Percentiles rank a stretch among this genome's conserved stretches.
phyloP scores from a whole-genome alignment of 2,329 filamentous ascomycete species.

The Trichophyton equinum region DNA sequence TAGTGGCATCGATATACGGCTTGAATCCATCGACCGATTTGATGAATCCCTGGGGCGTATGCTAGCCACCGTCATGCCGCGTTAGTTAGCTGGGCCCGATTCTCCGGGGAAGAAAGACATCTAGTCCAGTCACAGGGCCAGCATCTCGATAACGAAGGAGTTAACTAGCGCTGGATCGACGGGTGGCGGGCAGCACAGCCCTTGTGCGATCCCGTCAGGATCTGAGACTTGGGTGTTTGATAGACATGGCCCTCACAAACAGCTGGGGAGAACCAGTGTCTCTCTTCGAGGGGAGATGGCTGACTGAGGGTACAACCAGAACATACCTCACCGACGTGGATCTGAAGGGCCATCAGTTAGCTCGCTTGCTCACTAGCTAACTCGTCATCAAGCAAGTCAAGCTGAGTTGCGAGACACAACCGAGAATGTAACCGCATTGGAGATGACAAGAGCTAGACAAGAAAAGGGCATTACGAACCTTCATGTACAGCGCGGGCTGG shows the following conservation, averaged over 20 bases:
- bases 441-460: not conserved
- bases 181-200: not conserved
- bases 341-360: not conserved
- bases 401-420: not conserved
- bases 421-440: not conserved
- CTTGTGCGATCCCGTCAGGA: not conserved
- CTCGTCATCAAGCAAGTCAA: not conserved
- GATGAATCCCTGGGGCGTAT: conserved; percentile 1
- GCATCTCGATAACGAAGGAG: not conserved
- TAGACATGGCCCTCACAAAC: not conserved
- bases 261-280: not conserved
- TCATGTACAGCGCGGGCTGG: conserved; percentile 2
- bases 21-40: conserved; percentile 5
- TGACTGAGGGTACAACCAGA: not conserved
- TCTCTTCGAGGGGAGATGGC: not conserved
- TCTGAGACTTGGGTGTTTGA: not conserved
- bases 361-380: no score
- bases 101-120: not conserved
- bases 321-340: not conserved
- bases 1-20: conserved; percentile 3
- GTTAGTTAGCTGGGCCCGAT: conserved; percentile 2
- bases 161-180: not conserved
- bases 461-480: not conserved
- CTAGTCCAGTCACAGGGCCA: not conserved
- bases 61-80: not conserved